Evolutionary conservation across 805 yeast species (phyloP).

Genomic region (Metschnikowia chrysomelidarum): DNA sequence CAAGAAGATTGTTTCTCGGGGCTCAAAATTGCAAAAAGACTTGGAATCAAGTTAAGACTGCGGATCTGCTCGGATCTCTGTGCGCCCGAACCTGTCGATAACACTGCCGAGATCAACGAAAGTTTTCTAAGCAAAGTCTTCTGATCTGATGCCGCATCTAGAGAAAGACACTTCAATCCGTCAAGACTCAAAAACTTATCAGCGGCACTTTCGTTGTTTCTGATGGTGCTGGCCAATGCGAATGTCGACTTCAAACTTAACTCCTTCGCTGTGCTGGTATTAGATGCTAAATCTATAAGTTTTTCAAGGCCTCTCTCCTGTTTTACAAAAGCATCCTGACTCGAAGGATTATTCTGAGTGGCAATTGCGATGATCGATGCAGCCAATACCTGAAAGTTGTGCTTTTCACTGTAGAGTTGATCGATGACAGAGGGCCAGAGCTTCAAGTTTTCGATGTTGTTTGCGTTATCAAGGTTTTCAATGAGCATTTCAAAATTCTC

Average conservation of each 20-base stretch:
- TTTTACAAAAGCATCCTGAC: constrained; percentile 65
- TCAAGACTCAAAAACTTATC: constrained; percentile 49
- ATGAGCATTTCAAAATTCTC: constrained; percentile 93
- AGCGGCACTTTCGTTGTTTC: constrained; percentile 63
- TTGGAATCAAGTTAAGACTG: constrained; percentile 30
- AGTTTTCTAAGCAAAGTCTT: constrained; percentile 53
- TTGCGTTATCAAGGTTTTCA: constrained; percentile 92
- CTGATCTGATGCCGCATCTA: constrained; percentile 23
- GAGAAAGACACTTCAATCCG: constrained; percentile 62
- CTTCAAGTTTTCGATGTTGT: constrained; percentile 78
- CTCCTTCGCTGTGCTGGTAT: constrained; percentile 16
- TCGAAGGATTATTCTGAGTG: constrained; percentile 80
- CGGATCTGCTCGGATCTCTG: constrained; percentile 41
- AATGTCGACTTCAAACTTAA: constrained; percentile 66
- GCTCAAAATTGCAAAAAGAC: constrained; percentile 30
- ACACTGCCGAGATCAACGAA: constrained; percentile 56
- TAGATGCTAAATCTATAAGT: constrained; percentile 44
- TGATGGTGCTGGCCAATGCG: constrained; percentile 70
- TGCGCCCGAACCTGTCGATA: constrained; percentile 49
- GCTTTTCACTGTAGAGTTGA: constrained; percentile 42
- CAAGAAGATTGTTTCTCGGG: constrained; percentile 45
- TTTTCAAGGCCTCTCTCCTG: constrained; percentile 47
- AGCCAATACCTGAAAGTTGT: constrained; percentile 51
- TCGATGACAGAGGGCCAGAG: constrained; percentile 75
- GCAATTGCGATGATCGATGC: constrained; percentile 85